Base-by-base conservation (phyloP, 2,329 filamentous ascomycete species). In the Talaromyces atroroseus region DNA sequence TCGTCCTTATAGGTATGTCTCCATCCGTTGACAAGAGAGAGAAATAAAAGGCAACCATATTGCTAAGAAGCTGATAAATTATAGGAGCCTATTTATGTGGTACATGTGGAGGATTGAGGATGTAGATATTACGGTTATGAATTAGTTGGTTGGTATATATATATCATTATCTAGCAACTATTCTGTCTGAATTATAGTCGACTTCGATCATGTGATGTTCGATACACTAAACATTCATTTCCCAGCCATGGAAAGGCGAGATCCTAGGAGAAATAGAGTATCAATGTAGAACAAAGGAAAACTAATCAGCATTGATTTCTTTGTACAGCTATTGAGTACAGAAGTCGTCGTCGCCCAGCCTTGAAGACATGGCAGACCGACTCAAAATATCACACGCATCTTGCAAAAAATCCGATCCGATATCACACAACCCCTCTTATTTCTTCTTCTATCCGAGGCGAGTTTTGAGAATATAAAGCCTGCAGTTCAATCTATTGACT, bases 61-160 rank as follows among this genome's bases (percentile, higher is more conserved):
- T 61, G 56, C 62, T 69, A 46, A 68, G 59, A 46, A n/a, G 29
- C 32, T 16, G 32, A 16, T 3, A 3, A 18, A 18, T 26, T 45
- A 10, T 56, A 86, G 92, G 67, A 94, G 87, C 65, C 70, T 96
- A 45, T 96, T 96, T 67, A 96, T 96, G 92, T 96, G 92, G 92
- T 95, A 95, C 70, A 95, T 96, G 89, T 96, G 92, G 92, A 80
- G 87, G 58, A 85, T 92, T 11, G 88, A 87, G 68, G 84, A 90
- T 67, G 90, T 90, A 3, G 88, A 95, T 71, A 74, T 92, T 21
- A 74, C 75, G 24, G 79, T 80, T 45, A 66, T 84, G 61, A 65
- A 62, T 55, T 56, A 60, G 49, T 3, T 36, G 18, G 26, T 32
- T 36, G 48, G 24, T 26, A 8, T 29, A 34, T 42, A 20, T 26